Base-by-base conservation (phyloP, 495 filamentous ascomycete genomes). In the Glarea lozoyensis region DNA sequence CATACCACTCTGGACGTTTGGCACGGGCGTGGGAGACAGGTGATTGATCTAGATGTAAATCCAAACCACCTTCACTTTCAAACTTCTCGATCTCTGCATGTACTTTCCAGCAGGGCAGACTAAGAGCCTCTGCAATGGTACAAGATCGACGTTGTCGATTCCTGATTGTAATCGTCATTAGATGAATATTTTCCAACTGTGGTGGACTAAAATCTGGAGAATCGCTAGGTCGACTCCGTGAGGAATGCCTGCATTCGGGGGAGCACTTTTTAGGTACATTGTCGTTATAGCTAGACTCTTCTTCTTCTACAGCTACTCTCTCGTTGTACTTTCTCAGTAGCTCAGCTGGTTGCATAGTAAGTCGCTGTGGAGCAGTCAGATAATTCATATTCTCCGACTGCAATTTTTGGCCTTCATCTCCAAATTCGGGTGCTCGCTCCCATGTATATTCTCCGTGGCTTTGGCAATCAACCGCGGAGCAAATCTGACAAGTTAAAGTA, bases 81-180 rank as follows among this genome's bases (percentile, higher is more conserved):
- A 37, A 30, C 20, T 61, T 36, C 57, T 60, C 29, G 16, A 73
- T 65, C 43, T 71, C 66, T 19, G 53, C 54, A 20, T 69, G 57
- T 2, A 72, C 66, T 35, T 74, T 65, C 64, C 66, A 72, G 50
- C 72, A 76, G 9, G 62, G 61, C 4, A 66, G 60, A 23, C 60
- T 62, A 4, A 72, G 10, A 53, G 33, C 61, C 49, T 17, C 67
- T 57, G 3, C 60, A 23, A 56, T 45, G 23, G 42, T 20, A 25
- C 53, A 56, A 11, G 49, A 37, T 20, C 22, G 53, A 9, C 32
- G 16, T 10, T 33, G 22, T 16, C 25, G 21, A 15, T 46, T 29
- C 3, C 33, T 46, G 2, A 46, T n/a, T 23, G 25, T 42, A 20
- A 52, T 27, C 5, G 52, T 27, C 21, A 52, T 46, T 19, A 48